phyloP scores from a whole-genome alignment of 2,329 filamentous ascomycete genomes.

The Sporothrix pseudoabietina region DNA sequence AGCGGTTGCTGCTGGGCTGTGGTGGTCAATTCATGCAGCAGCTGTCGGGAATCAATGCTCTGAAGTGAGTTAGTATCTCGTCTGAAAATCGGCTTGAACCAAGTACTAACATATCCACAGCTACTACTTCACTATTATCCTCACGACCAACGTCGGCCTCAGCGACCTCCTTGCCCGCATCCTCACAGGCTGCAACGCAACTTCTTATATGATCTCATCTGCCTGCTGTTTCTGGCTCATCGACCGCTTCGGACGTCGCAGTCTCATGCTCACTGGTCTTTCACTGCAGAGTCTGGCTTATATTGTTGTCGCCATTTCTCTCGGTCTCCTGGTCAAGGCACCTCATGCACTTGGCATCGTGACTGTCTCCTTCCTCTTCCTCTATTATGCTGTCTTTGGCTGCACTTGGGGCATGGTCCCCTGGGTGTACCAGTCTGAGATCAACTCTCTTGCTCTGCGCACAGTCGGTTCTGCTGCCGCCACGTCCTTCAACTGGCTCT shows the following conservation, averaged over 20 bases:
- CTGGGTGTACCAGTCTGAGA: constrained; percentile 30
- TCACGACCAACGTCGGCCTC: constrained; percentile 22
- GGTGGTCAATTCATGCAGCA: constrained; percentile 10
- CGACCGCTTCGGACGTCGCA: constrained; percentile 15
- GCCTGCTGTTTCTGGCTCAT: constrained; percentile 24
- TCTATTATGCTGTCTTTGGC: constrained; percentile 31
- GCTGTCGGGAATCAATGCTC: background rate
- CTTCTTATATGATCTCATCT: constrained; percentile 25
- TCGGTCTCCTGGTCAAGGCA: constrained; percentile 9
- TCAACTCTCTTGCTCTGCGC: constrained; percentile 31
- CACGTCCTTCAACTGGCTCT: constrained; percentile 36
- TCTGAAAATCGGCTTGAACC: too few relatives aligned
- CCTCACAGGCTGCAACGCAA: constrained; percentile 18
- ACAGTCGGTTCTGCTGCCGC: constrained; percentile 36
- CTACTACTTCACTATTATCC: constrained; percentile 21
- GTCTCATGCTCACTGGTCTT: constrained; percentile 2
- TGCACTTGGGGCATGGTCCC: constrained; percentile 29
- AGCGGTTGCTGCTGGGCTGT: constrained; percentile 5
- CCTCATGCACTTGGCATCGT: constrained; percentile 11
- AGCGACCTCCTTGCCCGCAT: constrained; percentile 21
- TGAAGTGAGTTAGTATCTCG: background rate
- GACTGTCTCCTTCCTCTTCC: constrained; percentile 25
- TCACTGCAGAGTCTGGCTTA: constrained; percentile 17
- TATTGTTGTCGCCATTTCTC: constrained; percentile 7
- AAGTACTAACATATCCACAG: background rate